These are phyloP conservation scores for Gastrolobium villosum DNA, from an alignment of 306 rosid species.

Conservation along the genomic window DNA sequence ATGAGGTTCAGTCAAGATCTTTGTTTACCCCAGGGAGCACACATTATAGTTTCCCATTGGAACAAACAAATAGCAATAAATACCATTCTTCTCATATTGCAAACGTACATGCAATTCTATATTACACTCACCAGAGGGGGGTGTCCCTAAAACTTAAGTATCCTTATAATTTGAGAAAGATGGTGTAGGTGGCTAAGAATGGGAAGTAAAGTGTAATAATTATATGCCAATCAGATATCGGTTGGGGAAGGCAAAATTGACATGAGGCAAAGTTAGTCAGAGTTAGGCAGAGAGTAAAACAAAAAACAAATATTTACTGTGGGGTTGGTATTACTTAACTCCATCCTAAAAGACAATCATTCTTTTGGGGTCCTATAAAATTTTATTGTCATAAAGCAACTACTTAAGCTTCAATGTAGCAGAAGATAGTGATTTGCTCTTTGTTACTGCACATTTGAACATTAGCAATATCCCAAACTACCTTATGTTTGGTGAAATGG, in stretches of 20 bases:
- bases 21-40: no score
- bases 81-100: background rate
- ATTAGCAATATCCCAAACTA: background rate
- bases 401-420: conserved; percentile 59
- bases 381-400: conserved; percentile 51
- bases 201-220: conserved; percentile 48
- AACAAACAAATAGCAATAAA: conserved; percentile 13
- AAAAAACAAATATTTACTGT: conserved; percentile 40
- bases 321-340: conserved; percentile 72
- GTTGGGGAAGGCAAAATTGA: conserved; percentile 71
- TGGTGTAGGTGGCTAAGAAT: conserved; percentile 49
- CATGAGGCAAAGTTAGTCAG: conserved; percentile 64
- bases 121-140: background rate
- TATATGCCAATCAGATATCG: conserved; percentile 47
- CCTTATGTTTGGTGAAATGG: conserved; percentile 53
- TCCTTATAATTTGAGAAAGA: conserved; percentile 27
- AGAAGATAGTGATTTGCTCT: conserved; percentile 41
- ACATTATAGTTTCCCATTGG: background rate
- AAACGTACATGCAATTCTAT: background rate
- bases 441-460: conserved; percentile 35
- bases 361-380: conserved; percentile 62
- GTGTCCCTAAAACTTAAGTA: conserved; percentile 9
- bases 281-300: conserved; percentile 57
- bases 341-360: conserved; percentile 71
- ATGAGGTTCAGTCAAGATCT: no score